phyloP scores from a whole-genome alignment of 306 rosid species.

The Luffa acutangula region DNA sequence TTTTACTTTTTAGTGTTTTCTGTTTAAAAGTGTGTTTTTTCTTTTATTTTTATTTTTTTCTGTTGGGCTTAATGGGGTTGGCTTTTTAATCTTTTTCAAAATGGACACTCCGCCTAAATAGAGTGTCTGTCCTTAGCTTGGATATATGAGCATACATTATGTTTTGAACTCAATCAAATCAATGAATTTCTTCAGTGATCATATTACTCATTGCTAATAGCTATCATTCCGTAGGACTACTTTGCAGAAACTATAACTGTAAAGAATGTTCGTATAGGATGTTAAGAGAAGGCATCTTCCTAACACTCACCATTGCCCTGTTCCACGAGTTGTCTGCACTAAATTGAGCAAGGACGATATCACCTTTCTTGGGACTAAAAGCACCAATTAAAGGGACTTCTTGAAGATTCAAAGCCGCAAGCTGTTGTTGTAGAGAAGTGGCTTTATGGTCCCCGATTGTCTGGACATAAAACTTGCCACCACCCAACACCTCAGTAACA shows the following conservation, averaged over 20 bases:
- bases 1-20: no score
- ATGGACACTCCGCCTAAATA: no score
- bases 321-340: conserved; percentile 81
- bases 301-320: conserved; percentile 77
- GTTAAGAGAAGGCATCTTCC: background rate
- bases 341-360: conserved; percentile 76
- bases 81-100: no score
- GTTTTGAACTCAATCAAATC: background rate
- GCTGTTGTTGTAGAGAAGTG: conserved; percentile 74
- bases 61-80: no score
- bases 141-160: background rate
- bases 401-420: conserved; percentile 74
- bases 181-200: background rate
- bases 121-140: no score
- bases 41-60: no score
- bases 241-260: background rate
- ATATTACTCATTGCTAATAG: background rate
- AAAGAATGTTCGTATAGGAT: background rate
- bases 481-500: conserved; percentile 82
- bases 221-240: background rate
- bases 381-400: conserved; percentile 85
- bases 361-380: conserved; percentile 91
- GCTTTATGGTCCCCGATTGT: conserved; percentile 79
- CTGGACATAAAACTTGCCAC: conserved; percentile 86
- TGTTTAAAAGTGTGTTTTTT: no score